Base-by-base conservation (phyloP, 139 green algal genomes). In the Chlorella sp. region DNA sequence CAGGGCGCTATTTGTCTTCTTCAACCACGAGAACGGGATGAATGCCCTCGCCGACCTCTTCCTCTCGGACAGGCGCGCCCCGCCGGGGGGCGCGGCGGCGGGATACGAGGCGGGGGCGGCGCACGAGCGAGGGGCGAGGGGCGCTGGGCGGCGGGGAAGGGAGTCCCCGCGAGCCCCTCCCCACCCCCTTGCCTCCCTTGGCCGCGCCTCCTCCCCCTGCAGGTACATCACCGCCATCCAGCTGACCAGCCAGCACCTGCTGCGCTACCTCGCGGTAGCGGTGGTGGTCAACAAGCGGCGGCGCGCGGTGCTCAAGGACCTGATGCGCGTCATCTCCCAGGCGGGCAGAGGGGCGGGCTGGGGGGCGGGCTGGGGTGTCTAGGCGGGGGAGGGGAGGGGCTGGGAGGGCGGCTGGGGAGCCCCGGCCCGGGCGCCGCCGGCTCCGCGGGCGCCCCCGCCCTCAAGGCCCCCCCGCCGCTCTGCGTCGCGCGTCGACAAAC, bases 1-100 rank as follows among this genome's bases (percentile, higher is more conserved):
- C n/a, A n/a, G n/a, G n/a, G 76, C 85, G 11, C 87, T 99, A 25
- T 99, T 97, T 79, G 91, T 99, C 38, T 98, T 98, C 90, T 99
- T 97, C 88, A 98, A 99, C 89, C 91, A 96, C 77, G 93, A 98
- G 72, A 97, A 95, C 76, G 96, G 96, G 23, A 84, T 91, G 67
- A 96, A 97, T 82, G 79, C 85, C 46, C 91, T 99, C 66, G 92
- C 99, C 33, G 96, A 99, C 84, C 83, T 99, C 12, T 98, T 98
- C 87, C 87, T 99, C 60, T 89, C 95, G 79, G 94, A 97, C 31
- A 67, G 84, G 35, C 95, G 95, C 77, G 71, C 93, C 29, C 87
- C 88, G 35, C 91, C 91, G 35, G 25, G 6, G n/a, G n/a, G n/a
- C n/a, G n/a, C n/a, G n/a, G n/a, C n/a, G n/a, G n/a, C n/a, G n/a